Evolutionary conservation across 805 yeast genomes (phyloP), one percentile per base, ranked within the genome.

Genomic region (Yamadazyma nakazawae): DNA sequence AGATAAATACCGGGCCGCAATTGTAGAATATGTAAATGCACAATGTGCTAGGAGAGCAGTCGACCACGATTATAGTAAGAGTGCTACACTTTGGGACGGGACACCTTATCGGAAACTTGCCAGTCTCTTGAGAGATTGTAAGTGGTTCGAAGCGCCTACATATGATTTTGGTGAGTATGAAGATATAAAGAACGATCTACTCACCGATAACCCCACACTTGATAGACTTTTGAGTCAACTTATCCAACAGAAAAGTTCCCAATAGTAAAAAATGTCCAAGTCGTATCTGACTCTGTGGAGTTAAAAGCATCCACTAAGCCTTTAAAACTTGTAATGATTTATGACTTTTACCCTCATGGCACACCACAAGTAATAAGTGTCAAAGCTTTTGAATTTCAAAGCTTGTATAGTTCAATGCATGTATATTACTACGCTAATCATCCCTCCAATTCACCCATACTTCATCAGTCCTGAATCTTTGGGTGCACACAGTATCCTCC

Each of bases 391-490:
- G 24, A 28, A 12, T 28, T 28, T 13, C 32, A 5, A 13, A 28
- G 32, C 32, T 28, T 28, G 5, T 28, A 28, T 21, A 28, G 32
- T 28, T 9, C 32, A 28, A 40, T 40, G 30, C 37, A 40, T 40
- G 18, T 40, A 30, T 30, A 34, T 34, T 16, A 34, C 17, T 34
- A 34, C 19, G 19, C 26, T 32, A 42, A 35, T 73, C 79, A 54
- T 85, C 94, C 61, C 98, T 79, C 97, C 98, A 92, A 51, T 80
- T 79, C 10, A 91, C 90, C 56, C 76, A 79, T 2, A 92, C 99
- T 60, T 91, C 97, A 58, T 92, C 98, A 0, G 99, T 92, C 60
- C 99, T 74, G 66, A 89, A 94, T 60, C 94, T 77, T 64, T 94
- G 99, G 0, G 96, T 86, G 55, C 97, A 94, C 2, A 88, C 91